Percentiles rank a stretch among this genome's conserved stretches.
phyloP scores from a whole-genome alignment of 2,329 filamentous ascomycete species.

The Sclerotiophoma versabilis region DNA sequence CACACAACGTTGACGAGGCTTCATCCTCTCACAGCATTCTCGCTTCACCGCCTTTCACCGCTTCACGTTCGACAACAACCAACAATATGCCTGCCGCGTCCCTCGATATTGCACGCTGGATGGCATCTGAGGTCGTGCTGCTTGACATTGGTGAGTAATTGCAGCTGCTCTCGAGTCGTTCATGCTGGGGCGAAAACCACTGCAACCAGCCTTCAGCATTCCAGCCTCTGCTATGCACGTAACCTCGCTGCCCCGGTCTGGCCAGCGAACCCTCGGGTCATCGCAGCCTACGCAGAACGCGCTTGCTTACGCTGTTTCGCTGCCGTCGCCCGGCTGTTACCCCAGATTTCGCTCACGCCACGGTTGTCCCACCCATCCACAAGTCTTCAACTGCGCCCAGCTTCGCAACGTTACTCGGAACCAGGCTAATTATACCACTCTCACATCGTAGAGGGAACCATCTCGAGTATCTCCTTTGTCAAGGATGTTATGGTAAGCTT shows the following conservation, averaged over 20 bases:
- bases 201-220: slow-evolving; percentile 27
- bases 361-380: slow-evolving; percentile 30
- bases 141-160: slow-evolving; percentile 65
- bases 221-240: slow-evolving; percentile 25
- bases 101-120: slow-evolving; percentile 41
- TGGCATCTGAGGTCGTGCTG: slow-evolving; percentile 57
- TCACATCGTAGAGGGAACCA: slow-evolving; percentile 71
- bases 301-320: slow-evolving; percentile 23
- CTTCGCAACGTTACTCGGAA: slow-evolving; percentile 26
- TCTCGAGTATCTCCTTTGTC: slow-evolving; percentile 84
- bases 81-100: slow-evolving; percentile 37
- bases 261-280: slow-evolving; percentile 26
- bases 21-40: slow-evolving; percentile 33
- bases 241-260: slow-evolving; percentile 23
- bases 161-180: slow-evolving; percentile 25
- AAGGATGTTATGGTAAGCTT: slow-evolving; percentile 78
- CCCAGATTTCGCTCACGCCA: slow-evolving; percentile 43
- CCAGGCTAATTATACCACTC: slow-evolving; percentile 36
- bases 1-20: slow-evolving; percentile 28
- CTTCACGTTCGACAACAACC: slow-evolving; percentile 23
- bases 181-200: slow-evolving; percentile 20
- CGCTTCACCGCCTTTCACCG: slow-evolving; percentile 46
- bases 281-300: slow-evolving; percentile 11
- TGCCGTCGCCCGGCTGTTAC: slow-evolving; percentile 28
- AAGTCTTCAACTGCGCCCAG: slow-evolving; percentile 23